Evolutionary conservation across 2,329 filamentous ascomycete species (phyloP).

Genomic region (Pseudocercospora crystallina): DNA sequence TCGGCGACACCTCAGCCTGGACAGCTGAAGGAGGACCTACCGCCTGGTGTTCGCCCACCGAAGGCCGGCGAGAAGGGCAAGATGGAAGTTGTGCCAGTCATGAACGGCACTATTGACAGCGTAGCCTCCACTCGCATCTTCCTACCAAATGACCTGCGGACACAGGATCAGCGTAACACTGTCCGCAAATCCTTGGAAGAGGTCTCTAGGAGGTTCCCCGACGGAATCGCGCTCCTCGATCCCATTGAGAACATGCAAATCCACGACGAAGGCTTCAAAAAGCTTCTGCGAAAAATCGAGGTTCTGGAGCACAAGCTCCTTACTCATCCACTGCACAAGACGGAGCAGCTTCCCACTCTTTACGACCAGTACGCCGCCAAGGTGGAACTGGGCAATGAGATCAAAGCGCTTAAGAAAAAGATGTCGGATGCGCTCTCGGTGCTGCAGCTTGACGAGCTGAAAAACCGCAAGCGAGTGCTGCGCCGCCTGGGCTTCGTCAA

Average conservation of each 20-base stretch:
- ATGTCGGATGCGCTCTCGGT: constrained; percentile 83
- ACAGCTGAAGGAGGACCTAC: constrained; percentile 54
- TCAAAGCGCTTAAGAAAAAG: constrained; percentile 84
- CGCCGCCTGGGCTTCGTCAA: constrained; percentile 94
- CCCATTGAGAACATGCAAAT: constrained; percentile 97
- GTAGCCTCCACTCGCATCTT: constrained; percentile 83
- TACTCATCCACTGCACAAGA: constrained; percentile 87
- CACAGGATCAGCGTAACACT: constrained; percentile 65
- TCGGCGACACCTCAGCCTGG: constrained; percentile 47
- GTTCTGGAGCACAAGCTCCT: constrained; percentile 88
- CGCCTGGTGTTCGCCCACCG: constrained; percentile 61
- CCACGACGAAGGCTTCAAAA: constrained; percentile 88
- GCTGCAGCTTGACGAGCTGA: constrained; percentile 91
- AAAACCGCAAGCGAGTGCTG: constrained; percentile 91
- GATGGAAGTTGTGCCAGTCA: constrained; percentile 81
- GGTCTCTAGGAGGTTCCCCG: constrained; percentile 83
- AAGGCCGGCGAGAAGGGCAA: constrained; percentile 63
- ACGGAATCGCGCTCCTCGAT: constrained; percentile 84
- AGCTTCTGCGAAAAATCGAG: constrained; percentile 89
- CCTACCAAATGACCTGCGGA: constrained; percentile 73
- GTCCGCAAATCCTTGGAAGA: constrained; percentile 71
- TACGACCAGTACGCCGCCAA: constrained; percentile 87
- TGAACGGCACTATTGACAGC: constrained; percentile 80
- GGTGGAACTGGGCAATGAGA: constrained; percentile 70
- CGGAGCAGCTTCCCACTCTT: constrained; percentile 75